phyloP scores from a whole-genome alignment of 2,329 filamentous ascomycete genomes.

The Fusarium chuoi region DNA sequence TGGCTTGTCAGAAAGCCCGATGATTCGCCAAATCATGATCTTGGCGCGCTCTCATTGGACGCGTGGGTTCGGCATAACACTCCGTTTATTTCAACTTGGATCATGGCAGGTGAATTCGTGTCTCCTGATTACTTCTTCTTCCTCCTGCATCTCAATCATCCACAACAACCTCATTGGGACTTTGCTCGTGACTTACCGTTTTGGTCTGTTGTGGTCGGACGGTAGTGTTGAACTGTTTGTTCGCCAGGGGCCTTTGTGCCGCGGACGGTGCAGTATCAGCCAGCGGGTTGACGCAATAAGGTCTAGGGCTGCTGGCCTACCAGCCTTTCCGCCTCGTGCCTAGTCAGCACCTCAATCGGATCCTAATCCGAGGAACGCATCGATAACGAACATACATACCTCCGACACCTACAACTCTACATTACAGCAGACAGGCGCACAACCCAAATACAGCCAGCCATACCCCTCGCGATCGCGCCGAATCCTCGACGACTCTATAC shows the following conservation, averaged over 20 bases:
- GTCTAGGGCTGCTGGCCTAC: constrained; percentile 24
- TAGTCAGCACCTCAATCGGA: constrained; percentile 22
- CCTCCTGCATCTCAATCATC: constrained; percentile 32
- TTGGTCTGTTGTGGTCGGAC: constrained; percentile 16
- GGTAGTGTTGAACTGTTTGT: constrained; percentile 15
- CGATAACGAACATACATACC: constrained; percentile 30
- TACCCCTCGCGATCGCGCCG: constrained; percentile 13
- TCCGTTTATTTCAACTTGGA: constrained; percentile 30
- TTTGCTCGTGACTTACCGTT: constrained; percentile 25
- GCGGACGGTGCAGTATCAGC: constrained; percentile 32
- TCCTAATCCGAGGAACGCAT: constrained; percentile 18
- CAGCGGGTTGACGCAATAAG: constrained; percentile 40
- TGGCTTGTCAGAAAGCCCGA: not conserved
- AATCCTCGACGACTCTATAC: constrained; percentile 1
- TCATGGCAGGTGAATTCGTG: constrained; percentile 40
- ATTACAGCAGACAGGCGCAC: not conserved
- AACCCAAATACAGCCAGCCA: not conserved
- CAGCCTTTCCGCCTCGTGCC: constrained; percentile 26
- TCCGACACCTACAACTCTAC: constrained; percentile 5
- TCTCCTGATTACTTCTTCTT: constrained; percentile 39
- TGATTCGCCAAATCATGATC: constrained; percentile 13
- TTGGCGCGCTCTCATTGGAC: constrained; percentile 23
- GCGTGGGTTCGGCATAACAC: constrained; percentile 1
- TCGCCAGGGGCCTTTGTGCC: constrained; percentile 37
- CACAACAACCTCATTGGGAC: constrained; percentile 26